Conservation (phyloP, 1,139 yeast species). For the Pichia norvegensis region DNA sequence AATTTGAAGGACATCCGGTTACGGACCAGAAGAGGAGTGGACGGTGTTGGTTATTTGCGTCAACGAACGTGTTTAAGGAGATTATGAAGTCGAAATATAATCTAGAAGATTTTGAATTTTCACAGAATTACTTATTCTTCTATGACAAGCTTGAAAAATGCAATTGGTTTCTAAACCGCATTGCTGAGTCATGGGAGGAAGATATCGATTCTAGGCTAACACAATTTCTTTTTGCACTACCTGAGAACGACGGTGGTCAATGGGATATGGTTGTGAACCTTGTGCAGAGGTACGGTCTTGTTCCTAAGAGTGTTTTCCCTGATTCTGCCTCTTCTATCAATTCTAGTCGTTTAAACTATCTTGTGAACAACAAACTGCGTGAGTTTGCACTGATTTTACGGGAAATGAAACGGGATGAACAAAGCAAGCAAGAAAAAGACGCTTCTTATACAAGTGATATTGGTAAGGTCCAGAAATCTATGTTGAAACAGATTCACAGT, state of each 20-base stretch:
- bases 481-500: conserved; percentile 46
- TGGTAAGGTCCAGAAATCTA: conserved; percentile 36
- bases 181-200: conserved; percentile 47
- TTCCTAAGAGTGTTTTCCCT: conserved; percentile 53
- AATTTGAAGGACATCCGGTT: conserved; percentile 49
- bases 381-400: conserved; percentile 54
- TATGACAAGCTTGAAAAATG: conserved; percentile 54
- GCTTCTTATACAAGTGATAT: conserved; percentile 12
- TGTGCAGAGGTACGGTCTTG: conserved; percentile 53
- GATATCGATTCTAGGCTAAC: conserved; percentile 50
- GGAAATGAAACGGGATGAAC: conserved; percentile 31
- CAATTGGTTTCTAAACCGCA: conserved; percentile 52
- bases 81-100: conserved; percentile 47
- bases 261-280: conserved; percentile 65
- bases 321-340: conserved; percentile 52
- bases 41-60: conserved; percentile 65
- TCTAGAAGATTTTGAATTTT: conserved; percentile 48
- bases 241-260: conserved; percentile 64
- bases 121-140: conserved; percentile 49
- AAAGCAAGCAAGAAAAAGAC: conserved; percentile 17
- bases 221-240: conserved; percentile 40
- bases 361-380: conserved; percentile 50
- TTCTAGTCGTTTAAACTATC: conserved; percentile 41
- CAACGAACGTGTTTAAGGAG: conserved; percentile 53
- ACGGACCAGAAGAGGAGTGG: conserved; percentile 56